phyloP scores from a whole-genome alignment of 2,329 filamentous ascomycete species.

The Colletotrichum tofieldiae region DNA sequence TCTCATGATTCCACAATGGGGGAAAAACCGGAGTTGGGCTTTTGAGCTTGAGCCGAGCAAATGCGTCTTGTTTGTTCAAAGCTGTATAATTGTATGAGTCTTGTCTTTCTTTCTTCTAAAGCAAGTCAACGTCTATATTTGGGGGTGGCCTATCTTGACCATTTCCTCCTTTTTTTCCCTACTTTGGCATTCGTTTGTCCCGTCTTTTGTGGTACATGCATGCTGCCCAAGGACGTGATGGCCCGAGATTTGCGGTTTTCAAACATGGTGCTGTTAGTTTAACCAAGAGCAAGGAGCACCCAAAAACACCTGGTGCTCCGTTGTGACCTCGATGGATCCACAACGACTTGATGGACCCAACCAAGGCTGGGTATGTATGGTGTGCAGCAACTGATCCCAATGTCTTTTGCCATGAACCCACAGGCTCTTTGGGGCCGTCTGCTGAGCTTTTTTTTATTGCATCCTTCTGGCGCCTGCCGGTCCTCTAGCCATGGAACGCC shows the following conservation, averaged over 20 bases:
- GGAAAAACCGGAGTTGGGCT: slow-evolving; percentile 7
- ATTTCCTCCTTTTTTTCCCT: background rate
- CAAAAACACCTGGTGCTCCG: background rate
- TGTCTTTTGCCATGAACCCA: background rate
- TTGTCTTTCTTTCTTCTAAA: background rate
- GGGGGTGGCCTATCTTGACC: background rate
- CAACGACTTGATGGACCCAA: too few relatives aligned
- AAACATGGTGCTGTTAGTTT: background rate
- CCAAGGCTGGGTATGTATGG: too few relatives aligned
- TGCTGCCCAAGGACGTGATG: background rate
- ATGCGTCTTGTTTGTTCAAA: background rate
- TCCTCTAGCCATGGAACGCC: slow-evolving; percentile 67
- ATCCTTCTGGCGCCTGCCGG: background rate
- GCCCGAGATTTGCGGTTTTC: background rate
- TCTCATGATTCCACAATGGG: slow-evolving; percentile 9
- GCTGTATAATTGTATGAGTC: background rate
- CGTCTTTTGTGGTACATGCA: background rate
- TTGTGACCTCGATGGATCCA: too few relatives aligned
- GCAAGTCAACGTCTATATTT: slow-evolving; percentile 4
- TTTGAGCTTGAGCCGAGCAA: background rate
- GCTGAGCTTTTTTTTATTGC: background rate
- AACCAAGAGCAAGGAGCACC: background rate
- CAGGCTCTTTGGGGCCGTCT: background rate
- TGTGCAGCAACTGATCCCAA: background rate
- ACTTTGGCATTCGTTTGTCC: background rate